Evolutionary conservation across 129 eudicot species (phyloP), one percentile per base, ranked within the genome.

Genomic region (Lactuca sativa): DNA sequence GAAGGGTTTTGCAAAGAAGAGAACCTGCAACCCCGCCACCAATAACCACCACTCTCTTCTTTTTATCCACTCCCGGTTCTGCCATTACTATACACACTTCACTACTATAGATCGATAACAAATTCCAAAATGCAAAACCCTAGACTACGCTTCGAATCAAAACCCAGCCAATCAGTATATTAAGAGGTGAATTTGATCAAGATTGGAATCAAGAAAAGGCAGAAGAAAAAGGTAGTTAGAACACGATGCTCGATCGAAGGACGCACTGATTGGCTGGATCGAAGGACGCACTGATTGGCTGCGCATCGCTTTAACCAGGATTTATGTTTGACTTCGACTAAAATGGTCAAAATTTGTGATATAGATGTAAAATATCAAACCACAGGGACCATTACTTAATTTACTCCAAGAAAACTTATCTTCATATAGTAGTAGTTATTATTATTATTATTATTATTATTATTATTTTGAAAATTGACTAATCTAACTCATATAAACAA

Each of bases 11-110:
- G 59, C 92, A 87, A 40, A 86, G 53, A 55, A 79, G 79, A 36
- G 92, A 82, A 41, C 96, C 96, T 32, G 82, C 92, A 6, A 86
- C 73, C n/a, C 96, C 96, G 37, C 96, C 92, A 15, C 92, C 96
- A 40, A 89, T 76, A 9, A 89, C 82, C 78, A 85, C 96, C 77
- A 89, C 96, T 54, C 84, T 68, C 78, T 79, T 79, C 72, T 67
- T 80, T 72, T 54, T 49, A 62, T 66, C 78, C 55, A 18, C 7
- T 34, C 68, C 66, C 40, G 16, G 48, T 17, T 74, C 76, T 55
- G 81, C 54, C 74, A 59, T 77, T 69, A 56, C 49, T 65, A 54
- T 25, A 38, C 71, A 64, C 56, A 74, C 37, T 44, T 74, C 34
- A 56, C 56, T 52, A 5, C 11, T n/a, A 3, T 30, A 25, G 62